A percentile compares a stretch with the other conserved stretches of the same genome.
phyloP scores from a whole-genome alignment of 768 basidiomycete species.

The Tricholoma sp. region DNA sequence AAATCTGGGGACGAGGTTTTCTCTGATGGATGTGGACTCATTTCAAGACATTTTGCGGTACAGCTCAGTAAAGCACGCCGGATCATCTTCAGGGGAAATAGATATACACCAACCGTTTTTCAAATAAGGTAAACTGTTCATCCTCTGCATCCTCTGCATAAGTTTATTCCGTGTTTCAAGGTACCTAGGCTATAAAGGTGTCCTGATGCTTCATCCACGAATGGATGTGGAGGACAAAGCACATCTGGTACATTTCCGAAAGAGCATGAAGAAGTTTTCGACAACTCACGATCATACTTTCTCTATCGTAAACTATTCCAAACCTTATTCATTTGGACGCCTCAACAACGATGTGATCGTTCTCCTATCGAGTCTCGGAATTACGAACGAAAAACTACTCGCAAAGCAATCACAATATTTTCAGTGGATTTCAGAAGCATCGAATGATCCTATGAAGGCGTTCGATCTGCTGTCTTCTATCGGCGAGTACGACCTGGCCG shows the following conservation, averaged over 20 bases:
- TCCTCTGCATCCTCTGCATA: not conserved
- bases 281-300: constrained; percentile 54
- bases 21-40: constrained; percentile 68
- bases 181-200: constrained; percentile 70
- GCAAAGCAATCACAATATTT: constrained; percentile 56
- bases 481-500: constrained; percentile 43
- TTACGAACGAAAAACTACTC: constrained; percentile 48
- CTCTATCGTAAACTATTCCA: constrained; percentile 62
- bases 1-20: constrained; percentile 52
- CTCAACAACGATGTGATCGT: constrained; percentile 70
- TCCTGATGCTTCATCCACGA: constrained; percentile 61
- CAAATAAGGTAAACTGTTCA: constrained; percentile 48
- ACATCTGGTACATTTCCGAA: constrained; percentile 52
- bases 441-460: constrained; percentile 41
- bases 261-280: constrained; percentile 69
- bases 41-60: constrained; percentile 45
- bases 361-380: constrained; percentile 58
- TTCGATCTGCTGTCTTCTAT: constrained; percentile 53
- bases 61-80: constrained; percentile 49
- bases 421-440: constrained; percentile 49
- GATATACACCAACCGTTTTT: constrained; percentile 59
- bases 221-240: constrained; percentile 39
- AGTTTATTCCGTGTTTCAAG: constrained; percentile 23
- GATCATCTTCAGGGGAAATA: constrained; percentile 47
- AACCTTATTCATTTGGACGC: constrained; percentile 59